These are phyloP conservation scores for Boeremia exigua DNA, from an alignment of 2,329 filamentous ascomycete species.

Conservation along the genomic window DNA sequence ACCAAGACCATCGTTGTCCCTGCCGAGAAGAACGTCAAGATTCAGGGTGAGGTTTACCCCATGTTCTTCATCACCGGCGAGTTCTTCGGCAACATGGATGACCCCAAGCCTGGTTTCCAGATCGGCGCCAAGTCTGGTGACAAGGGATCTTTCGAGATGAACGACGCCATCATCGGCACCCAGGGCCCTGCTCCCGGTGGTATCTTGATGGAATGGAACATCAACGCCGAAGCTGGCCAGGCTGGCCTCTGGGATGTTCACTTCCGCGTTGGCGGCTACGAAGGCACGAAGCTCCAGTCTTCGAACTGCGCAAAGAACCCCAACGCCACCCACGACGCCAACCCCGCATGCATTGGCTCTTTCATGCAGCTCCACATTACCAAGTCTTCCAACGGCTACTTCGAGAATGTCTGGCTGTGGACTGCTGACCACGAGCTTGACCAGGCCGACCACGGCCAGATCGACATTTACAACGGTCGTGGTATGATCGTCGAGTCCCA, in stretches of 20 bases:
- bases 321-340: constrained; percentile 64
- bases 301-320: constrained; percentile 81
- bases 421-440: constrained; percentile 90
- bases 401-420: constrained; percentile 93
- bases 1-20: constrained; percentile 66
- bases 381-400: constrained; percentile 68
- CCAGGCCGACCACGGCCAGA: constrained; percentile 71
- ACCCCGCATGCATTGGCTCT: constrained; percentile 73
- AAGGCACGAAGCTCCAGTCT: constrained; percentile 82
- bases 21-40: constrained; percentile 73
- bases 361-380: constrained; percentile 69
- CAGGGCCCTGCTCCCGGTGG: constrained; percentile 83
- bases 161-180: constrained; percentile 85
- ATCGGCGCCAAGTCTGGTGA: constrained; percentile 76
- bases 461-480: constrained; percentile 86
- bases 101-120: constrained; percentile 85
- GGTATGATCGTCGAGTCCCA: constrained; percentile 80
- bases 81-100: constrained; percentile 74
- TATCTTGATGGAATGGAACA: constrained; percentile 91
- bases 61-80: constrained; percentile 82
- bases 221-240: constrained; percentile 70
- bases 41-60: constrained; percentile 91
- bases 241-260: constrained; percentile 95
- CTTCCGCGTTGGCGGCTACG: constrained; percentile 86
- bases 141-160: constrained; percentile 81